These are phyloP conservation scores for Corynascus novoguineensis DNA, from an alignment of 495 filamentous ascomycete genomes.

Conservation along the genomic window DNA sequence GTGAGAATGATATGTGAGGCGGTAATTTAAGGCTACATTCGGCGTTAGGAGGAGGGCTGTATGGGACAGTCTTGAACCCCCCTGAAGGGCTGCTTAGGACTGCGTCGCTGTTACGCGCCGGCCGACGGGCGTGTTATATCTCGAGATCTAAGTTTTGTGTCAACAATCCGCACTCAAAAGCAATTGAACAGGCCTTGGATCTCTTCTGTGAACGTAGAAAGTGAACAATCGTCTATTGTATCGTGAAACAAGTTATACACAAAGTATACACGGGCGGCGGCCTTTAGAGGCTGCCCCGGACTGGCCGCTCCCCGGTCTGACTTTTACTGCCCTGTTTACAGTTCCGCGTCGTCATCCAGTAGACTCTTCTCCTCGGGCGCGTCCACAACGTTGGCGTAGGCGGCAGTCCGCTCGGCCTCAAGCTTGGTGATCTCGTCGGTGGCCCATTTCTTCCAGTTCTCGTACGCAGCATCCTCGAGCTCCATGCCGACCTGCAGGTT, in stretches of 20 bases:
- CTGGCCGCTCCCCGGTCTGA: not conserved
- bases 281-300: not conserved
- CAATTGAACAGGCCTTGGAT: too few relatives aligned
- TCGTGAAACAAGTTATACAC: conserved; percentile 8
- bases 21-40: too few relatives aligned
- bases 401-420: conserved; percentile 43
- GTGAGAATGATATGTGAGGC: too few relatives aligned
- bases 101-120: too few relatives aligned
- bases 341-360: conserved; percentile 13
- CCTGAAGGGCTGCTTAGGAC: too few relatives aligned
- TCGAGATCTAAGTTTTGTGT: too few relatives aligned
- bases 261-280: conserved; percentile 1
- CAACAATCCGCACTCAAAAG: too few relatives aligned
- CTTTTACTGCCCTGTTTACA: not conserved
- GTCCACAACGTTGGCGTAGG: conserved; percentile 33
- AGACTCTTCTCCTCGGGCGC: conserved; percentile 10
- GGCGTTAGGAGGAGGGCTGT: too few relatives aligned
- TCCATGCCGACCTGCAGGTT: conserved; percentile 70
- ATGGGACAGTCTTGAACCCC: too few relatives aligned
- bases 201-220: not conserved
- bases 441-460: conserved; percentile 82
- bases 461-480: conserved; percentile 70
- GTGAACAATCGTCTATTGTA: conserved; percentile 9
- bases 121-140: too few relatives aligned
- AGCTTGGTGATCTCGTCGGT: conserved; percentile 39